Conservation (phyloP, 805 yeast genomes). For the Wickerhamiella nectarea region DNA sequence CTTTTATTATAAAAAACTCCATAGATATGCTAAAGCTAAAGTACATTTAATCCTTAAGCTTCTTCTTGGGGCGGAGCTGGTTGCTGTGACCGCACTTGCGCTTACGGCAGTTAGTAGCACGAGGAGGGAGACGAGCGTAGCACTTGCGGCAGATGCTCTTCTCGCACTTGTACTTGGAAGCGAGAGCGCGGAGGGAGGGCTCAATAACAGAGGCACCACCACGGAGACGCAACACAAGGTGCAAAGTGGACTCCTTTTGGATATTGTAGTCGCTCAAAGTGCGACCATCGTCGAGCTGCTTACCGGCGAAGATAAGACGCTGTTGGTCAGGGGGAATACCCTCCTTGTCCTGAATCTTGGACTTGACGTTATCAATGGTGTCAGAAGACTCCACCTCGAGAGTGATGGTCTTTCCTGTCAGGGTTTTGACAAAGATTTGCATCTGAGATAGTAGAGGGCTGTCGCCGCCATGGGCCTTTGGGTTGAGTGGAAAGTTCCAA, state of each 20-base stretch:
- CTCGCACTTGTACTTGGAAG: constrained; percentile 99
- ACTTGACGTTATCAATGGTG: constrained; percentile 97
- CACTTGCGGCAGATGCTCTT: constrained; percentile 98
- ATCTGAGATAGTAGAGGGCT: constrained; percentile 16
- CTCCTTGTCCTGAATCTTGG: constrained; percentile 98
- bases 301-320: constrained; percentile 99
- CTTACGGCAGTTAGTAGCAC: constrained; percentile 99
- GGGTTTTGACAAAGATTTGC: constrained; percentile 94
- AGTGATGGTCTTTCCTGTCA: constrained; percentile 98
- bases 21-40: neutral
- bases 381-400: constrained; percentile 97
- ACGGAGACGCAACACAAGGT: constrained; percentile 92
- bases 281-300: constrained; percentile 99
- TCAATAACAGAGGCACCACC: constrained; percentile 86
- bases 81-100: constrained; percentile 99
- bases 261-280: constrained; percentile 98
- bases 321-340: constrained; percentile 99
- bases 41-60: constrained; percentile 65
- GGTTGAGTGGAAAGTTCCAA: constrained; percentile 5
- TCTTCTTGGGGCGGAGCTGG: constrained; percentile 99
- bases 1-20: neutral
- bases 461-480: neutral
- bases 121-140: constrained; percentile 99
- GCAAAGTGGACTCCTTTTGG: constrained; percentile 98
- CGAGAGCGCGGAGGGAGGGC: constrained; percentile 98